Evolutionary conservation across 345 rosid species (phyloP), one percentile per base, ranked within the genome.

Genomic region (Ricinus communis): DNA sequence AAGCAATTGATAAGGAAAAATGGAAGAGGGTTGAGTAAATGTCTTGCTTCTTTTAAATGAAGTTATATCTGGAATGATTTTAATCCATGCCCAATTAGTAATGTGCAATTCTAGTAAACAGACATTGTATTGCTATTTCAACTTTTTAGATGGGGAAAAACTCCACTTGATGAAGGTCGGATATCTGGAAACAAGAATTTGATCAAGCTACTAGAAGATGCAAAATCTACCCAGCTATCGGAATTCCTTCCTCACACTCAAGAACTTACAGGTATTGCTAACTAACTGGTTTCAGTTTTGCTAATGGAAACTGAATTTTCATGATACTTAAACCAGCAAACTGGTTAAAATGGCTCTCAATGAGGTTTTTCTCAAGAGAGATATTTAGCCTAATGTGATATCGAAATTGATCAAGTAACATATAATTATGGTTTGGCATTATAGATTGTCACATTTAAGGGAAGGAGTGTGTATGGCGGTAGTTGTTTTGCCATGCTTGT

Each of bases 101-200:
- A 21, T 49, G 15, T 41, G 13, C 0, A 19, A 38, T 61, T 18
- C n/a, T 27, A 28, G 41, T 71, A 25, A 62, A 41, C 2, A 11
- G 33, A 31, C 46, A 9, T 60, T 54, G 27, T 53, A 52, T 49
- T 21, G 28, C 43, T 56, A 40, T 57, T 56, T 66, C 19, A 51
- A 55, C 22, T 76, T 25, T 71, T 60, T 72, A 95, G 99, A 81
- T 90, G 97, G 97, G 99, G 97, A 56, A 90, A 85, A 66, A 87
- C 90, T 38, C 97, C 98, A 4, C 69, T 92, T 71, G 94, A 85
- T 50, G 99, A 91, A 81, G 86, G 84, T 1, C 79, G 83, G 67
- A 79, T 76, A 72, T 85, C 87, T 21, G 97, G 98, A 70, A 93
- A 91, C 86, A 93, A 88, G 81, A 91, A 87, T 28, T 77, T 96